A percentile compares a stretch with the other conserved stretches of the same genome.
phyloP scores from a whole-genome alignment of 2,329 filamentous ascomycete genomes.

The Anisogramma anomala region DNA sequence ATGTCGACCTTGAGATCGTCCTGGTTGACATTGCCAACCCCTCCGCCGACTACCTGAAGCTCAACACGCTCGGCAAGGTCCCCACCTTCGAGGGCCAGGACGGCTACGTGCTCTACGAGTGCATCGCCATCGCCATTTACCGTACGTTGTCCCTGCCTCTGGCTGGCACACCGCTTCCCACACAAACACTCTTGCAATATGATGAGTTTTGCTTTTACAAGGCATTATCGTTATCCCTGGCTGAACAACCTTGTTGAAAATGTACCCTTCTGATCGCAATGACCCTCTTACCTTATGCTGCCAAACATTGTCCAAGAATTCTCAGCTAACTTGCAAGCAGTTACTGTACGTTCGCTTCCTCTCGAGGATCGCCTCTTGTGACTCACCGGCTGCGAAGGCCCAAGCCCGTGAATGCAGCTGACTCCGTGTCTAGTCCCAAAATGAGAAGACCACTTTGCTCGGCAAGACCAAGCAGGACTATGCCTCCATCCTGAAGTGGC shows the following conservation, averaged over 20 bases:
- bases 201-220: constrained; percentile 66
- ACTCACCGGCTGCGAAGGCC: constrained; percentile 15
- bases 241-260: constrained; percentile 87
- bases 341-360: constrained; percentile 10
- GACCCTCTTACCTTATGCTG: constrained; percentile 18
- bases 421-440: constrained; percentile 54
- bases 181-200: constrained; percentile 25
- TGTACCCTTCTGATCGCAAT: constrained; percentile 59
- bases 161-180: constrained; percentile 12
- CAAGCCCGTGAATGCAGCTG: neutral
- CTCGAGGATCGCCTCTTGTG: neutral
- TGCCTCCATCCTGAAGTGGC: constrained; percentile 94
- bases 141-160: constrained; percentile 52
- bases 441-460: constrained; percentile 98
- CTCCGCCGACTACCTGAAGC: constrained; percentile 66
- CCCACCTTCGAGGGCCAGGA: constrained; percentile 88
- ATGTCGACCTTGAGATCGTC: constrained; percentile 80
- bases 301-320: constrained; percentile 20
- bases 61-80: constrained; percentile 82
- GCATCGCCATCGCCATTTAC: constrained; percentile 94
- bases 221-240: constrained; percentile 90
- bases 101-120: constrained; percentile 80
- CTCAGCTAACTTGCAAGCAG: constrained; percentile 22
- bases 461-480: constrained; percentile 99
- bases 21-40: constrained; percentile 55